These are phyloP conservation scores for Tuber microsphaerosporum DNA, from an alignment of 495 filamentous ascomycete genomes.

Conservation along the genomic window DNA sequence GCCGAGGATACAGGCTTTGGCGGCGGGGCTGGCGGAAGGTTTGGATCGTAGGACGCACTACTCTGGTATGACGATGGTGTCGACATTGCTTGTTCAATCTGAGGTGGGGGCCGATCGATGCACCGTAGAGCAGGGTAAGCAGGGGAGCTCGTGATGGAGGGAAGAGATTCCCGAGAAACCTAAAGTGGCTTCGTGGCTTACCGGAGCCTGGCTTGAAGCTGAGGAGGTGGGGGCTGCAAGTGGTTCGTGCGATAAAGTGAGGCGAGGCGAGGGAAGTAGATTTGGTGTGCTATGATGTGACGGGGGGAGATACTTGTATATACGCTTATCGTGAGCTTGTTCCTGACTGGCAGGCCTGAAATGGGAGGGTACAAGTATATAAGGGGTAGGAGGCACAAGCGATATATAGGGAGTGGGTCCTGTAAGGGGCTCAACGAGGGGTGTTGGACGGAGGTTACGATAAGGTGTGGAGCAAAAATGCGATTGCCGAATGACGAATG, in stretches of 20 bases:
- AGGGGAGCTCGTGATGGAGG: background rate
- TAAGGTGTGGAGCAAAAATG: conserved; percentile 25
- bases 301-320: background rate
- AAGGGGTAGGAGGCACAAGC: background rate
- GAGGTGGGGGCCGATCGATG: conserved; percentile 2
- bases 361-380: background rate
- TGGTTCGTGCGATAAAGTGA: no score
- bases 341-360: conserved; percentile 1
- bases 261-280: background rate
- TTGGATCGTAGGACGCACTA: conserved; percentile 43
- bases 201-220: background rate
- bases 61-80: conserved; percentile 38
- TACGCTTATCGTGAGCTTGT: background rate
- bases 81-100: conserved; percentile 12
- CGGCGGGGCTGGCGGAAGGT: conserved; percentile 61
- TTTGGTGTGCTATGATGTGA: background rate
- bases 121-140: background rate
- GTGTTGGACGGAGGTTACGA: conserved; percentile 23
- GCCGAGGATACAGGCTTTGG: conserved; percentile 67
- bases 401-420: background rate
- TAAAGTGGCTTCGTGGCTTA: background rate
- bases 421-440: conserved; percentile 7
- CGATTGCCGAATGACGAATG: conserved; percentile 9
- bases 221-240: background rate
- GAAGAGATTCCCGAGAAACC: conserved; percentile 1